Evolutionary conservation across 768 basidiomycete genomes (phyloP).

Genomic region (Leccinum arenicola): DNA sequence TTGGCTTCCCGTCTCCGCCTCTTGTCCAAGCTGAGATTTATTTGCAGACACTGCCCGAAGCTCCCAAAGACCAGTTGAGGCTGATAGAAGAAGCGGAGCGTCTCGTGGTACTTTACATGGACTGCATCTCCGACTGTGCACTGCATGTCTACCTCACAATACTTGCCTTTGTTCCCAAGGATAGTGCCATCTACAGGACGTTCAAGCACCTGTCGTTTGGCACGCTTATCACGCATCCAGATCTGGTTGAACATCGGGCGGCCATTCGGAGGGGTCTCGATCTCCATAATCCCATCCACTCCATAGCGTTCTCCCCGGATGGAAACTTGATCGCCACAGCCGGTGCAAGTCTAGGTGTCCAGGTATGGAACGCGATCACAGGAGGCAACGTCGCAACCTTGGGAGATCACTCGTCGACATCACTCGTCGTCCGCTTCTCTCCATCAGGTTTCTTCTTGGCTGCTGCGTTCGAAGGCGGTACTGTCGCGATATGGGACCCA

Average conservation of each 20-base stretch:
- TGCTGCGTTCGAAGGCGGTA: constrained; percentile 16
- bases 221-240: background rate
- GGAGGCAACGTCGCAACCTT: constrained; percentile 21
- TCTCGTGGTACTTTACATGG: constrained; percentile 19
- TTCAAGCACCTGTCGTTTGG: constrained; percentile 11
- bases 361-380: constrained; percentile 21
- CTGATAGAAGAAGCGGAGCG: constrained; percentile 20
- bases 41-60: constrained; percentile 5
- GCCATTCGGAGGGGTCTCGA: background rate
- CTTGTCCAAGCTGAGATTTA: background rate
- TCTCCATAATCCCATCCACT: background rate
- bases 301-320: constrained; percentile 15
- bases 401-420: constrained; percentile 9
- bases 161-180: background rate
- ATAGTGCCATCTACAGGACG: constrained; percentile 2
- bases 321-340: constrained; percentile 17
- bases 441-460: constrained; percentile 20
- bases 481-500: constrained; percentile 20
- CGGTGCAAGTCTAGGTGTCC: constrained; percentile 14
- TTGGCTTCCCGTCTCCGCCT: background rate
- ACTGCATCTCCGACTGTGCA: constrained; percentile 20
- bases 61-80: constrained; percentile 4
- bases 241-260: background rate
- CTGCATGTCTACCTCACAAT: constrained; percentile 18
- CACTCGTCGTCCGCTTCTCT: constrained; percentile 19